Base-by-base conservation (phyloP, 108 stramenopile genomes). In the Licmophora abbreviata region DNA sequence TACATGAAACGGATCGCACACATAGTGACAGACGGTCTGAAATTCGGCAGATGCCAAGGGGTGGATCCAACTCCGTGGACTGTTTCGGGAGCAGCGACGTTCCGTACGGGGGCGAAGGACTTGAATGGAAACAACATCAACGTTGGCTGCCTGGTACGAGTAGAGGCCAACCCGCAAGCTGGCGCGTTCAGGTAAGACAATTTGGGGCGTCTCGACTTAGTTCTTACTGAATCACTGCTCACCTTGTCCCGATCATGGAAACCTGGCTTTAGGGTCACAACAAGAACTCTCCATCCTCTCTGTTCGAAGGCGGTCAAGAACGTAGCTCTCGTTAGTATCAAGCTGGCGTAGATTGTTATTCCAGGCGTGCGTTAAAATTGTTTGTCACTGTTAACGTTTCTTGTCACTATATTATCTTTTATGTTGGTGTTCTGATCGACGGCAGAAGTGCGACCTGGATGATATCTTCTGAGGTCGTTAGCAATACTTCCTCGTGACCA, bases 61-160 rank as follows among this genome's bases (percentile, higher is more conserved):
- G 83, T 82, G 15, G 92, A 93, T 51, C 83, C 87, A 35, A 92
- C 90, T 22, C 85, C 87, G 15, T 88, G 84, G 86, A 89, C 92
- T 21, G 77, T 88, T 22, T 88, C 86, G 1, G 92, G 92, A 4
- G 84, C 86, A 17, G 87, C 84, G 15, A 93, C 87, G 3, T 88
- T 87, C 54, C 79, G 84, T 30, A 88, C 85, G 0, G 92, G 81
- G 11, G 79, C 92, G 0, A 88, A 87, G 58, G 92, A 93, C 60
- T 53, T 59, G 59, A 86, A 87, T 49, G 87, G 92, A 1, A 88
- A 93, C 63, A 83, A 86, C 36, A 91, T 91, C 65, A 91, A 85
- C 60, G 89, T 91, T 20, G 89, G 89, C 14, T 86, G 84, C 48
- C 64, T 91, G 36, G 84, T 91, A 10, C 68, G 92, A 50, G 83